Conservation (phyloP, 2,329 filamentous ascomycete species). For the Colletotrichum trifolii region DNA sequence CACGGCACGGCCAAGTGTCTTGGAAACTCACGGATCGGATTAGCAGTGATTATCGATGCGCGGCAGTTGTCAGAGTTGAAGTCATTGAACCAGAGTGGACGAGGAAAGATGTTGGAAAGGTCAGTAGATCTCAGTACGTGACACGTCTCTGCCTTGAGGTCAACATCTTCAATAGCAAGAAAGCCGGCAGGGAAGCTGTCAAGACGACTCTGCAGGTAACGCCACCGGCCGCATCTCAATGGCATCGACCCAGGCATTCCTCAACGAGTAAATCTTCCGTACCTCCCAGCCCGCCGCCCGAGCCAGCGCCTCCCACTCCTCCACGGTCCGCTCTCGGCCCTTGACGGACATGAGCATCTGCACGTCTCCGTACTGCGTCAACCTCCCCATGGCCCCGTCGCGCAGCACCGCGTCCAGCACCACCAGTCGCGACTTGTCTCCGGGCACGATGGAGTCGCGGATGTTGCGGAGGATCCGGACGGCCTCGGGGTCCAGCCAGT, state of each 20-base stretch:
- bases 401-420: conserved; percentile 51
- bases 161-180: no score
- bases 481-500: conserved; percentile 51
- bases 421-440: conserved; percentile 45
- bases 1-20: no score
- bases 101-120: no score
- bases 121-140: no score
- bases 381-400: conserved; percentile 42
- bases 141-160: no score
- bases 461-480: conserved; percentile 43
- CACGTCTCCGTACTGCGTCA: conserved; percentile 53
- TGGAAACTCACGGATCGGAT: no score
- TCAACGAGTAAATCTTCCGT: conserved; percentile 31
- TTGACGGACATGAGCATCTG: conserved; percentile 52
- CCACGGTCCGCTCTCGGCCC: conserved; percentile 46
- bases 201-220: no score
- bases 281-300: conserved; percentile 45
- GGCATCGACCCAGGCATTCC: conserved; percentile 40
- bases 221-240: conserved; percentile 35
- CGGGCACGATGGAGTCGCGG: conserved; percentile 44
- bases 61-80: no score
- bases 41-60: no score
- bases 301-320: conserved; percentile 45
- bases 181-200: no score
- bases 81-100: no score